A percentile compares a stretch with the other conserved stretches of the same genome.
Evolutionary conservation across 768 basidiomycete species (phyloP).

Genomic region (Tubosaeta brunneosetosa): DNA sequence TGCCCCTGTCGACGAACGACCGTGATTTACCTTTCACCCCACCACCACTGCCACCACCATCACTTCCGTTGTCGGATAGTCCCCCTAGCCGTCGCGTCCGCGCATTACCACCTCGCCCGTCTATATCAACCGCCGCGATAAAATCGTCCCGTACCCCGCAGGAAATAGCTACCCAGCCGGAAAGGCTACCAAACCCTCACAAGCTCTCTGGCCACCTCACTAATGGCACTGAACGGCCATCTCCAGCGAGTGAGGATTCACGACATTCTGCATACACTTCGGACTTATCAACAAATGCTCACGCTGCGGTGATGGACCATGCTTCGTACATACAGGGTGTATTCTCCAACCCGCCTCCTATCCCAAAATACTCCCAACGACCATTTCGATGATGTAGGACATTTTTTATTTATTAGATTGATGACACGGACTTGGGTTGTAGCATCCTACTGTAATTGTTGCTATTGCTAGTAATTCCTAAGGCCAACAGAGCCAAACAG

Average conservation of each 20-base stretch:
- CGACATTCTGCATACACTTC: constrained; percentile 12
- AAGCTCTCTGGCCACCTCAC: not conserved
- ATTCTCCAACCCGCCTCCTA: constrained; percentile 12
- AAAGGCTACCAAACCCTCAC: constrained; percentile 5
- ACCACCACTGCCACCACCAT: constrained; percentile 8
- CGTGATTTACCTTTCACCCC: constrained; percentile 10
- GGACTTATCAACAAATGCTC: constrained; percentile 26
- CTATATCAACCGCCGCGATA: not conserved
- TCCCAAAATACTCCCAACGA: constrained; percentile 2
- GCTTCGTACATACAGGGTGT: constrained; percentile 20
- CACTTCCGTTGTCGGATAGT: constrained; percentile 7
- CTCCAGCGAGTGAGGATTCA: constrained; percentile 15
- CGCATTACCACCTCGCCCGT: constrained; percentile 29
- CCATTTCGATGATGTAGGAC: constrained; percentile 7
- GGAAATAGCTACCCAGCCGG: not conserved
- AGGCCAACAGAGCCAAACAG: constrained; percentile 30
- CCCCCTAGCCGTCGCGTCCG: constrained; percentile 19
- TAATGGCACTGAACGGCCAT: not conserved
- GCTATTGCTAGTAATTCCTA: not conserved
- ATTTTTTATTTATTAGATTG: not conserved
- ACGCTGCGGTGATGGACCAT: constrained; percentile 29
- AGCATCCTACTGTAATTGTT: not conserved
- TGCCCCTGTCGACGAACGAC: constrained; percentile 16
- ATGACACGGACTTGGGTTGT: not conserved
- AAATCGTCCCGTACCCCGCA: not conserved